These are phyloP conservation scores for Flueggea neowawraea DNA, from an alignment of 441 rosid species.

Conservation along the genomic window DNA sequence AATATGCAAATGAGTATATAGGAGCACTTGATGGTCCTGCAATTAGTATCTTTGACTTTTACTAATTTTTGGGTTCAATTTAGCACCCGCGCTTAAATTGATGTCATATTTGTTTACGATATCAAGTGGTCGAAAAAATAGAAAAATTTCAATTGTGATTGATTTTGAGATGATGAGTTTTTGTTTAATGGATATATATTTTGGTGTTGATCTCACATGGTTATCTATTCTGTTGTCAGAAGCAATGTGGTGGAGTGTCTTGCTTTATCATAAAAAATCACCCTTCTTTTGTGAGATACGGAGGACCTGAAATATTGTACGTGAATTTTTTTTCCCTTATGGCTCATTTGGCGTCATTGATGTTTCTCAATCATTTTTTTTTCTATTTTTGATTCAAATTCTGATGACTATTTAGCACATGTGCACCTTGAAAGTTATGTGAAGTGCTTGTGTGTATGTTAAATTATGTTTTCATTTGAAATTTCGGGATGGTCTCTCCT, in stretches of 20 bases:
- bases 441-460: background rate
- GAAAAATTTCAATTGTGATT: too few species aligned
- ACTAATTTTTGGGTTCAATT: too few species aligned
- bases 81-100: too few species aligned
- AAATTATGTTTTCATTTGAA: constrained; percentile 1
- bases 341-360: background rate
- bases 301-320: constrained; percentile 55
- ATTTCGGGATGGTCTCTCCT: constrained; percentile 17
- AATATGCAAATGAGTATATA: too few species aligned
- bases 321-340: constrained; percentile 10
- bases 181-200: too few species aligned
- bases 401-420: background rate
- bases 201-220: background rate
- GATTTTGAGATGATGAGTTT: too few species aligned
- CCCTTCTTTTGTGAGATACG: constrained; percentile 24
- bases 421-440: background rate
- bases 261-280: constrained; percentile 56
- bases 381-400: background rate
- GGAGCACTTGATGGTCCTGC: too few species aligned
- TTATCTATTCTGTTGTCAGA: constrained; percentile 23
- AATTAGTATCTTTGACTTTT: too few species aligned
- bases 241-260: constrained; percentile 49
- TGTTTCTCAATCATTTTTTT: background rate
- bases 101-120: too few species aligned
- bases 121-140: too few species aligned